Percentiles rank a stretch among this genome's conserved stretches.
Evolutionary conservation across 2,329 filamentous ascomycete species (phyloP).

Genomic region (Monilinia vaccinii-corymbosi): DNA sequence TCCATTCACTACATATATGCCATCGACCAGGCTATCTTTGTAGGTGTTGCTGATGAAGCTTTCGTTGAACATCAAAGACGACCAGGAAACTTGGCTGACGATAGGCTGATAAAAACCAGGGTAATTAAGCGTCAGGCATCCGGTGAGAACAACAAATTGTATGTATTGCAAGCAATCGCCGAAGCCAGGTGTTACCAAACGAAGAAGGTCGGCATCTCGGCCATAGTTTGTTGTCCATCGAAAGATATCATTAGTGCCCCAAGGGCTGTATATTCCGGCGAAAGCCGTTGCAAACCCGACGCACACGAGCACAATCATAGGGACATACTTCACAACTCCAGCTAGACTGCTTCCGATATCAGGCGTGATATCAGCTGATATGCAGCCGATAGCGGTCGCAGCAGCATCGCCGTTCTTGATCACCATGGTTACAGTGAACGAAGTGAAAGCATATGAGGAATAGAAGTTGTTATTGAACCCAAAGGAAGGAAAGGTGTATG

Average conservation of each 20-base stretch:
- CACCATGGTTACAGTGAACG: constrained; percentile 63
- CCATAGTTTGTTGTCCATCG: constrained; percentile 98
- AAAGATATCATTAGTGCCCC: constrained; percentile 85
- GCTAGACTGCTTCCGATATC: constrained; percentile 62
- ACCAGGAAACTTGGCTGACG: constrained; percentile 82
- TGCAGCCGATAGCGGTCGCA: constrained; percentile 62
- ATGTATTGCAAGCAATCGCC: constrained; percentile 96
- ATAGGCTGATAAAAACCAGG: constrained; percentile 92
- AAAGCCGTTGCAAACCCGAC: constrained; percentile 76
- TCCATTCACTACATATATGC: constrained; percentile 74
- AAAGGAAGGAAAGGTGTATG: constrained; percentile 57
- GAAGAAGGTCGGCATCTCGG: constrained; percentile 80
- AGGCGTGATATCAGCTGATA: constrained; percentile 76
- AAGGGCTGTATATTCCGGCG: constrained; percentile 83
- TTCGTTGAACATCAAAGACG: constrained; percentile 83
- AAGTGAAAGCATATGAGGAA: constrained; percentile 80
- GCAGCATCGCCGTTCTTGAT: constrained; percentile 64
- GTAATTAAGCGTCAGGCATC: constrained; percentile 78
- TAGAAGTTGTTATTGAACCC: constrained; percentile 64
- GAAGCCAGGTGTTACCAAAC: constrained; percentile 90
- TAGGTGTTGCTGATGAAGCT: constrained; percentile 67
- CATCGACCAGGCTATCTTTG: constrained; percentile 64
- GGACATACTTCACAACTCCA: constrained; percentile 65
- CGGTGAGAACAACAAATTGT: constrained; percentile 82
- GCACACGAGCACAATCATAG: constrained; percentile 66